A percentile compares a stretch with the other conserved stretches of the same genome.
Conservation (phyloP, 1,284 basidiomycete genomes). For the Earliella scabrosa region DNA sequence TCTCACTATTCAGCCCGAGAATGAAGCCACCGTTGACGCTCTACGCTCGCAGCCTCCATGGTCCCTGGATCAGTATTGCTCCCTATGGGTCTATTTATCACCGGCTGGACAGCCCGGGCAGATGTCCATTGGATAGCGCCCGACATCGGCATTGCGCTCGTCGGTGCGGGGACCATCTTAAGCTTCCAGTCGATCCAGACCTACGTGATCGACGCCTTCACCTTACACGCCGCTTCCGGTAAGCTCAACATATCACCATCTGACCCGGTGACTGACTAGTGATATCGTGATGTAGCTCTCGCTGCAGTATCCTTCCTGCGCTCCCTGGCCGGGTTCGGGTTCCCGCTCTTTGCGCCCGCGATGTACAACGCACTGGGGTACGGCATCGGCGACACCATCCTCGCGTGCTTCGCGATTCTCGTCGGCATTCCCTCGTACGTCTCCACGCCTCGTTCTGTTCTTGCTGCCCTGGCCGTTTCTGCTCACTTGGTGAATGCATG, state of each 20-base stretch:
- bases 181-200: constrained; percentile 63
- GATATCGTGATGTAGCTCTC: constrained; percentile 46
- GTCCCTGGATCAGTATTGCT: constrained; percentile 58
- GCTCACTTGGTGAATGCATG: neutral
- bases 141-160: constrained; percentile 62
- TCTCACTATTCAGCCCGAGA: too few species aligned
- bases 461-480: neutral
- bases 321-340: constrained; percentile 65
- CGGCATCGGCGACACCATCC: constrained; percentile 66
- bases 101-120: constrained; percentile 67
- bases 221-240: constrained; percentile 68
- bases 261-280: neutral
- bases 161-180: constrained; percentile 58
- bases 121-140: constrained; percentile 68
- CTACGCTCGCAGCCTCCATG: constrained; percentile 63
- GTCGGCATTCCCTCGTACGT: constrained; percentile 70
- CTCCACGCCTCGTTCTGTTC: neutral
- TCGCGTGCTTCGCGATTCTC: constrained; percentile 57
- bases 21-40: too few species aligned
- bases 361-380: constrained; percentile 69
- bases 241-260: constrained; percentile 14
- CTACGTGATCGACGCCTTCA: constrained; percentile 71
- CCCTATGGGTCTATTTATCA: constrained; percentile 62
- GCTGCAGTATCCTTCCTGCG: constrained; percentile 62
- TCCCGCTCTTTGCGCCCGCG: constrained; percentile 68